phyloP scores from a whole-genome alignment of 495 filamentous ascomycete genomes.

The Staphylotrichum tortipilum region DNA sequence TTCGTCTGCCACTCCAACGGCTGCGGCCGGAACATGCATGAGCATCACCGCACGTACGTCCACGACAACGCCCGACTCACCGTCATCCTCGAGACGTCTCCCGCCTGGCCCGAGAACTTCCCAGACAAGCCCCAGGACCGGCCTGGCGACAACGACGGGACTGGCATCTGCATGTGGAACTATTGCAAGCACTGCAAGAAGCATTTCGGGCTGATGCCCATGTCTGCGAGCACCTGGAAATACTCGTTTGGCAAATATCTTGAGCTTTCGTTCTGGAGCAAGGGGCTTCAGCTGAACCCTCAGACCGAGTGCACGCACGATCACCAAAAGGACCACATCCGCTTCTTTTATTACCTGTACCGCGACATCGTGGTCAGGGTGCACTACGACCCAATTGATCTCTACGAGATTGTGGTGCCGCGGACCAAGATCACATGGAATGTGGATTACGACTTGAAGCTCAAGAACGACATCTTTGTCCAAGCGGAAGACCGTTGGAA shows the following conservation, averaged over 20 bases:
- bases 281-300: slow-evolving; percentile 65
- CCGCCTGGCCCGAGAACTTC: slow-evolving; percentile 37
- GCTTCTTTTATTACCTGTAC: slow-evolving; percentile 77
- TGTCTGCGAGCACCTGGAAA: slow-evolving; percentile 95
- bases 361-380: slow-evolving; percentile 70
- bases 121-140: slow-evolving; percentile 33
- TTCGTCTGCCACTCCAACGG: slow-evolving; percentile 70
- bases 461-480: slow-evolving; percentile 85
- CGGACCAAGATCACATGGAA: slow-evolving; percentile 90
- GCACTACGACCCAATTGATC: slow-evolving; percentile 83
- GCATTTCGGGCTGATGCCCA: slow-evolving; percentile 81
- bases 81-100: slow-evolving; percentile 69
- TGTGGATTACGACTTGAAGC: slow-evolving; percentile 79
- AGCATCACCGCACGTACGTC: slow-evolving; percentile 95
- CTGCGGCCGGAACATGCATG: slow-evolving; percentile 80
- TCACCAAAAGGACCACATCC: slow-evolving; percentile 80
- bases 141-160: slow-evolving; percentile 24
- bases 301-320: slow-evolving; percentile 82
- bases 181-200: slow-evolving; percentile 84
- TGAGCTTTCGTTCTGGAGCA: slow-evolving; percentile 93
- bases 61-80: slow-evolving; percentile 92
- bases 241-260: slow-evolving; percentile 98
- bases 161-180: slow-evolving; percentile 93
- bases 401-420: slow-evolving; percentile 94
- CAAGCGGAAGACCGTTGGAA: slow-evolving; percentile 71